Conservation (phyloP, 2,329 filamentous ascomycete species). For the Ceratocystis eucalypticola region DNA sequence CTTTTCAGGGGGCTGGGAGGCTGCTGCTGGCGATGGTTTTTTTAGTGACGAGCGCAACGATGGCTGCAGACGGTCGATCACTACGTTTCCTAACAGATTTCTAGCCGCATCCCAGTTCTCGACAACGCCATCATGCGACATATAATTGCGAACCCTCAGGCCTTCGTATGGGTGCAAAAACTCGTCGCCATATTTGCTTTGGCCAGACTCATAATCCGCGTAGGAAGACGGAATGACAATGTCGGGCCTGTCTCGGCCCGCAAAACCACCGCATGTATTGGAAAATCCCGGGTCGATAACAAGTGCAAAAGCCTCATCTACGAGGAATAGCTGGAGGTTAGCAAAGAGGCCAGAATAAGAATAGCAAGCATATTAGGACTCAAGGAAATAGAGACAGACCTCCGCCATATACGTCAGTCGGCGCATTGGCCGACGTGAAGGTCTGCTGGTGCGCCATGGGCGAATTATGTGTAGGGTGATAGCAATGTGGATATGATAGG, state of each 20-base stretch:
- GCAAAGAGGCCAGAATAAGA: neutral
- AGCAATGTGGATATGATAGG: neutral
- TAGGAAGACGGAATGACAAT: slow-evolving; percentile 86
- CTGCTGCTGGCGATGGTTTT: slow-evolving; percentile 31
- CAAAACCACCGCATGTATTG: slow-evolving; percentile 84
- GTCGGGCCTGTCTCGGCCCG: slow-evolving; percentile 94
- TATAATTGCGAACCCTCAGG: slow-evolving; percentile 82
- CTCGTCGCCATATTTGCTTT: slow-evolving; percentile 76
- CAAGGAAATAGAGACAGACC: slow-evolving; percentile 29
- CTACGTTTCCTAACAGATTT: slow-evolving; percentile 82
- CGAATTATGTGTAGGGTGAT: slow-evolving; percentile 7
- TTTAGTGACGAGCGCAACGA: slow-evolving; percentile 54
- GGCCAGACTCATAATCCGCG: slow-evolving; percentile 41
- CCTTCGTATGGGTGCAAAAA: slow-evolving; percentile 62
- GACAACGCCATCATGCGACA: slow-evolving; percentile 75
- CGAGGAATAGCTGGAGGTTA: slow-evolving; percentile 7
- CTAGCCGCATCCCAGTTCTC: slow-evolving; percentile 92
- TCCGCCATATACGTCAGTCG: slow-evolving; percentile 51
- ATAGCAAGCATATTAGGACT: neutral
- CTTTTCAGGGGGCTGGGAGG: slow-evolving; percentile 51
- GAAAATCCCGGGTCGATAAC: slow-evolving; percentile 92
- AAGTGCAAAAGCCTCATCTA: slow-evolving; percentile 94
- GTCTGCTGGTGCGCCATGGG: slow-evolving; percentile 39
- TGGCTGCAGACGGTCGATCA: slow-evolving; percentile 77
- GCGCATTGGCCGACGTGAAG: slow-evolving; percentile 24